Evolutionary conservation across 345 rosid genomes (phyloP).

Genomic region (Populus davidiana): DNA sequence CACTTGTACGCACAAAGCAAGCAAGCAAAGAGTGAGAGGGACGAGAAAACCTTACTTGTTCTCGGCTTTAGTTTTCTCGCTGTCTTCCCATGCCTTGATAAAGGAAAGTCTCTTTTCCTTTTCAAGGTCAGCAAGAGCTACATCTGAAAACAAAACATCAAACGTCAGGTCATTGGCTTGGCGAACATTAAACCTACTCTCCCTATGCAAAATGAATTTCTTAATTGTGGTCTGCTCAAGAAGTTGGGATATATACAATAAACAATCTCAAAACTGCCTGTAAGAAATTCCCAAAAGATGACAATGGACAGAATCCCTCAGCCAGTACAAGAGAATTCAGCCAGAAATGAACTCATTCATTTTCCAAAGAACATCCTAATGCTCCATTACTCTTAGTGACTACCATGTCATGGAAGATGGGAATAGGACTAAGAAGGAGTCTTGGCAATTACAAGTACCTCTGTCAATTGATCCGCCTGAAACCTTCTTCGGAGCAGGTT

Average conservation of each 20-base stretch:
- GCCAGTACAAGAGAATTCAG: not conserved
- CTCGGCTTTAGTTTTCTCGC: conserved; percentile 73
- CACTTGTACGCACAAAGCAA: not conserved
- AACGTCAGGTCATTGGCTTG: not conserved
- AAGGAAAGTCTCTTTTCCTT: conserved; percentile 61
- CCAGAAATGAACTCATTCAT: not conserved
- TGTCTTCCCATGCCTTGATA: conserved; percentile 90
- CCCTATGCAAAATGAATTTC: not conserved
- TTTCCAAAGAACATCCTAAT: not conserved
- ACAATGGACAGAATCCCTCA: not conserved
- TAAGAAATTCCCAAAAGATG: not conserved
- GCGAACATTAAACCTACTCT: not conserved
- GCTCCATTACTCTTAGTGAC: not conserved
- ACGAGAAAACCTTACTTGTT: conserved; percentile 54
- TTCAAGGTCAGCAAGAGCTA: conserved; percentile 78
- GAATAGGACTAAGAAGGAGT: not conserved
- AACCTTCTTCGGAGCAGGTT: conserved; percentile 43
- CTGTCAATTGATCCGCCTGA: conserved; percentile 68
- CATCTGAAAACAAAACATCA: conserved; percentile 45
- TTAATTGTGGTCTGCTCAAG: not conserved
- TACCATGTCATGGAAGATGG: not conserved
- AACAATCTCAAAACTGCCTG: not conserved
- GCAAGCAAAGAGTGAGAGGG: not conserved
- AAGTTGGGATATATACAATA: not conserved
- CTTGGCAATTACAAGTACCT: conserved; percentile 38